Evolutionary conservation across 148 eudicot genomes (phyloP).

Genomic region (Rhododendron kiyosumense): DNA sequence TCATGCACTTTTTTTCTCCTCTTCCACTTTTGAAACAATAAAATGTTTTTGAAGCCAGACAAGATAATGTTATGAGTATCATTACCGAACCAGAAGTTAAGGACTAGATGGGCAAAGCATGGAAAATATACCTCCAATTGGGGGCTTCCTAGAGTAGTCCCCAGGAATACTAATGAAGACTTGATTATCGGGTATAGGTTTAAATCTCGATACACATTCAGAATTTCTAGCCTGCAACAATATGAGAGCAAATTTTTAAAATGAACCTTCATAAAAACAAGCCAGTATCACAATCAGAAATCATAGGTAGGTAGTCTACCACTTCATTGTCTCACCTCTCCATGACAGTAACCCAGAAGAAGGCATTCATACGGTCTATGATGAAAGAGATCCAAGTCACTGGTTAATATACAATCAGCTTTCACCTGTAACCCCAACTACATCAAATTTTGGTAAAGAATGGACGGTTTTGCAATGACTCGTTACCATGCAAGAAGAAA

Average conservation of each 20-base stretch:
- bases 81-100: not conserved
- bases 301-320: not conserved
- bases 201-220: slow-evolving; percentile 22
- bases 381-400: slow-evolving; percentile 90
- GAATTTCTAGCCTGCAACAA: slow-evolving; percentile 40
- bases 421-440: slow-evolving; percentile 53
- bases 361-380: slow-evolving; percentile 97
- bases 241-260: not conserved
- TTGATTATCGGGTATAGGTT: slow-evolving; percentile 45
- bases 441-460: not conserved
- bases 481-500: not conserved
- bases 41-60: not conserved
- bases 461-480: not conserved
- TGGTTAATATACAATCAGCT: slow-evolving; percentile 65
- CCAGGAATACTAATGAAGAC: slow-evolving; percentile 84
- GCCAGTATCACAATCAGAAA: not conserved
- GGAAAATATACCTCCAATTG: slow-evolving; percentile 62
- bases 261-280: not conserved
- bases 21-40: not conserved
- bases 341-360: slow-evolving; percentile 59
- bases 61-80: not conserved
- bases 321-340: slow-evolving; percentile 29
- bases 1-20: not conserved
- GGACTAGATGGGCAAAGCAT: not conserved
- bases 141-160: slow-evolving; percentile 95